Conservation (phyloP, 441 rosid genomes). For the Theobroma grandiflorum region DNA sequence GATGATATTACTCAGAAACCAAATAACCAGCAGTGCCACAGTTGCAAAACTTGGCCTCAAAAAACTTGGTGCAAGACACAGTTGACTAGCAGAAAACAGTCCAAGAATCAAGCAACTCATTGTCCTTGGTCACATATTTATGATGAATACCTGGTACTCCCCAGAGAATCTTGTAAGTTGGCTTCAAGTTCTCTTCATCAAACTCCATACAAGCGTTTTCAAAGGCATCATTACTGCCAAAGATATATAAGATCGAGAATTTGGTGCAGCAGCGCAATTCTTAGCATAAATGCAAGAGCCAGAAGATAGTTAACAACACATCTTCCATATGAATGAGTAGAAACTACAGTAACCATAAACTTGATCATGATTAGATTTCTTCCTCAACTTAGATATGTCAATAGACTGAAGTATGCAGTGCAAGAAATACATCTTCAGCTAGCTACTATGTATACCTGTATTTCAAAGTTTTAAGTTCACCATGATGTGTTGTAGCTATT, state of each 20-base stretch:
- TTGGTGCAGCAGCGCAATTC: slow-evolving; percentile 16
- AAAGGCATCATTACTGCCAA: slow-evolving; percentile 70
- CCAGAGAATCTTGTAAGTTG: slow-evolving; percentile 89
- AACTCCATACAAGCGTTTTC: slow-evolving; percentile 99
- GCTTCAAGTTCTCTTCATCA: slow-evolving; percentile 86
- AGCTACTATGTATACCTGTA: slow-evolving; percentile 62
- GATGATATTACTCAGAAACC: slow-evolving; percentile 18
- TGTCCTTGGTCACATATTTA: slow-evolving; percentile 22
- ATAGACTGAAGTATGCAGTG: slow-evolving; percentile 14
- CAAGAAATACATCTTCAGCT: slow-evolving; percentile 16
- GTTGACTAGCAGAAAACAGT: slow-evolving; percentile 6
- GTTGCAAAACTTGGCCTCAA: slow-evolving; percentile 13
- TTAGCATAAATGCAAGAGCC: slow-evolving; percentile 11
- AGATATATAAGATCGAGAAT: slow-evolving; percentile 27
- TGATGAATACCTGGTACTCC: slow-evolving; percentile 88
- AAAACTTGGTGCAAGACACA: neutral
- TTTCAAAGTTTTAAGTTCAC: slow-evolving; percentile 91
- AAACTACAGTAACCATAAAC: neutral
- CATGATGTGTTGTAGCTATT: slow-evolving; percentile 95
- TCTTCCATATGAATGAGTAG: neutral
- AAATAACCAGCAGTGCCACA: slow-evolving; percentile 5
- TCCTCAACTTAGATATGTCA: slow-evolving; percentile 1
- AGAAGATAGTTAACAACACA: slow-evolving; percentile 13
- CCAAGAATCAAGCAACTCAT: slow-evolving; percentile 21
- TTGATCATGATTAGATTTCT: slow-evolving; percentile 19